Conservation (phyloP, 495 filamentous ascomycete species). For the Pseudoneurospora amorphoporcata region DNA sequence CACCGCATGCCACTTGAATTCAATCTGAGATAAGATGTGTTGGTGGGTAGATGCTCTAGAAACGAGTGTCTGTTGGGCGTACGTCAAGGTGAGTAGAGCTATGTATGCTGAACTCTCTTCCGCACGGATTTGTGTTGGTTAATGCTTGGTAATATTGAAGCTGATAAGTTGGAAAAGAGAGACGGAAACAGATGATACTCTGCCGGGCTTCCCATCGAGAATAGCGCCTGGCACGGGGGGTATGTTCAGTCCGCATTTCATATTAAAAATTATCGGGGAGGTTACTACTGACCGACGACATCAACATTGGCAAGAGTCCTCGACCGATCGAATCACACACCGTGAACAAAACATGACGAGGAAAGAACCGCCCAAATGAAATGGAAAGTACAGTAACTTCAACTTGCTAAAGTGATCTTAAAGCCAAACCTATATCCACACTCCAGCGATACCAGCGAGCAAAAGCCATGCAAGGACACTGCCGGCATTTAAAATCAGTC, state of each 20-base stretch:
- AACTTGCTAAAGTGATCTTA: neutral
- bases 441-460: neutral
- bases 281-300: no score
- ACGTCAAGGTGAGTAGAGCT: neutral
- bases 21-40: neutral
- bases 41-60: neutral
- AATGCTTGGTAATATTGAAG: neutral
- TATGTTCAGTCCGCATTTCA: neutral
- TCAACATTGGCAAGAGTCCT: neutral
- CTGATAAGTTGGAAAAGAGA: neutral
- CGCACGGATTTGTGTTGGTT: neutral
- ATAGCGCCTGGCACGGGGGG: neutral
- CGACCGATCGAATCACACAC: neutral
- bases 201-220: neutral
- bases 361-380: neutral
- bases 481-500: neutral
- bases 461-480: neutral
- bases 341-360: neutral
- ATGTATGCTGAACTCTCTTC: neutral
- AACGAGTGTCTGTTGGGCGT: neutral
- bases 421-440: neutral
- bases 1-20: neutral
- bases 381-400: neutral
- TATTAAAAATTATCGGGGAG: no score
- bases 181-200: neutral